Conservation (phyloP, 352 stramenopile genomes). For the Globisporangium cederbergense region DNA sequence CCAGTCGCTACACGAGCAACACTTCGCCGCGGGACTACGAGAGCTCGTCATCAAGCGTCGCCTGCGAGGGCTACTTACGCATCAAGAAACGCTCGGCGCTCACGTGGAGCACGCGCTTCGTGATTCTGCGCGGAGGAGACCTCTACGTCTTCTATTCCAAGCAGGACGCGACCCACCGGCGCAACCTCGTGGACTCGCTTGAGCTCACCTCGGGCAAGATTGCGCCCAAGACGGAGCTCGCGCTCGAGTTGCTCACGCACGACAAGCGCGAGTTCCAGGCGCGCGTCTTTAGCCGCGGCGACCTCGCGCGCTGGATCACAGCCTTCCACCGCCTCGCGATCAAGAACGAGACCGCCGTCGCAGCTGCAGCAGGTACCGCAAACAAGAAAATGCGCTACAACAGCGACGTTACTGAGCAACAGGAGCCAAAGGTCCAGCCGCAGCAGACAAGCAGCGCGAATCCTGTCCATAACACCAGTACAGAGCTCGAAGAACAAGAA, state of each 20-base stretch:
- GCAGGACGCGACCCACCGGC: constrained; percentile 41
- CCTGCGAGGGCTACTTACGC: constrained; percentile 57
- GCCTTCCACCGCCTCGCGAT: constrained; percentile 59
- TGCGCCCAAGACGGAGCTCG: constrained; percentile 37
- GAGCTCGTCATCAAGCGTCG: neutral
- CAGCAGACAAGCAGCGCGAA: neutral
- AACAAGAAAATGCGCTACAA: neutral
- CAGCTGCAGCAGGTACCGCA: constrained; percentile 20
- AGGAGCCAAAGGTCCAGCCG: neutral
- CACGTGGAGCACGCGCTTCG: constrained; percentile 60
- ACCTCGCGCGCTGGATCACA: constrained; percentile 60
- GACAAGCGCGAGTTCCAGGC: constrained; percentile 45
- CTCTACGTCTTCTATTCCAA: constrained; percentile 50
- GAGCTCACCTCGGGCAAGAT: constrained; percentile 39
- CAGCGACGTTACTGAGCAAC: neutral
- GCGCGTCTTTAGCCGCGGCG: constrained; percentile 48
- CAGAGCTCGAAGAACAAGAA: constrained; percentile 11
- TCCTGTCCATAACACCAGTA: neutral
- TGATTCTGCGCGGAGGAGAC: constrained; percentile 43
- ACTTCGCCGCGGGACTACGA: neutral
- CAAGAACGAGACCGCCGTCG: constrained; percentile 33
- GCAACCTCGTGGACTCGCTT: constrained; percentile 35
- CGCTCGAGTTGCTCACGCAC: constrained; percentile 40
- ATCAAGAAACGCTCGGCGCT: constrained; percentile 56
- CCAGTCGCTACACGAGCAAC: neutral